Percentiles rank a stretch among this genome's conserved stretches.
Evolutionary conservation across 306 rosid genomes (phyloP).

Genomic region (Quercus wislizeni): DNA sequence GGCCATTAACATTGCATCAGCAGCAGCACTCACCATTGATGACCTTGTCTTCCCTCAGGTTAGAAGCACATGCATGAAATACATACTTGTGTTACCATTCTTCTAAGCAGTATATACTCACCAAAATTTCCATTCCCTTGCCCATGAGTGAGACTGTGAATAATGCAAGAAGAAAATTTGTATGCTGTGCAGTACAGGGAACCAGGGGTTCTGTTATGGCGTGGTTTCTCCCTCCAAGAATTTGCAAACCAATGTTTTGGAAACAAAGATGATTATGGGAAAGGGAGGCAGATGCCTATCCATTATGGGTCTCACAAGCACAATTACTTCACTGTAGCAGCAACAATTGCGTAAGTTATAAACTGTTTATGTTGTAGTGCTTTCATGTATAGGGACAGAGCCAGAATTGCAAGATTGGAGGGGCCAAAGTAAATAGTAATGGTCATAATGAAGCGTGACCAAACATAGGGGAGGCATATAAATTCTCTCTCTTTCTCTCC

Average conservation of each 20-base stretch:
- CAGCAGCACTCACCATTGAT: constrained; percentile 71
- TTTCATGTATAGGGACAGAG: not conserved
- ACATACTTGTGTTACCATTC: not conserved
- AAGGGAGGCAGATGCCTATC: constrained; percentile 90
- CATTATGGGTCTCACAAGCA: constrained; percentile 85
- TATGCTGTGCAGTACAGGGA: constrained; percentile 72
- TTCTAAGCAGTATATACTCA: not conserved
- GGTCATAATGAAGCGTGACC: not conserved
- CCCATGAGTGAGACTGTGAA: constrained; percentile 2
- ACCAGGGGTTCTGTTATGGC: constrained; percentile 83
- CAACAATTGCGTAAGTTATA: constrained; percentile 75
- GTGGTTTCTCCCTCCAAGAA: constrained; percentile 83
- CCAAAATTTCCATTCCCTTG: constrained; percentile 2
- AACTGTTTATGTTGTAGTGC: not conserved
- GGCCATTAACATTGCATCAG: constrained; percentile 83
- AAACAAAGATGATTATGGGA: constrained; percentile 75
- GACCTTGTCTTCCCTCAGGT: constrained; percentile 92
- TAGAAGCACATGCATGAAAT: constrained; percentile 8
- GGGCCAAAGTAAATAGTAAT: not conserved
- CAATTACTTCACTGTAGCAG: constrained; percentile 75
- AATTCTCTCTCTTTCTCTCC: no score
- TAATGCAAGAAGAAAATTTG: constrained; percentile 15
- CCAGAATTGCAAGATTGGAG: not conserved
- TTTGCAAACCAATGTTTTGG: constrained; percentile 83
- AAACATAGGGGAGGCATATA: not conserved